These are phyloP conservation scores for Acer campestre DNA, from an alignment of 345 rosid species.

Conservation along the genomic window DNA sequence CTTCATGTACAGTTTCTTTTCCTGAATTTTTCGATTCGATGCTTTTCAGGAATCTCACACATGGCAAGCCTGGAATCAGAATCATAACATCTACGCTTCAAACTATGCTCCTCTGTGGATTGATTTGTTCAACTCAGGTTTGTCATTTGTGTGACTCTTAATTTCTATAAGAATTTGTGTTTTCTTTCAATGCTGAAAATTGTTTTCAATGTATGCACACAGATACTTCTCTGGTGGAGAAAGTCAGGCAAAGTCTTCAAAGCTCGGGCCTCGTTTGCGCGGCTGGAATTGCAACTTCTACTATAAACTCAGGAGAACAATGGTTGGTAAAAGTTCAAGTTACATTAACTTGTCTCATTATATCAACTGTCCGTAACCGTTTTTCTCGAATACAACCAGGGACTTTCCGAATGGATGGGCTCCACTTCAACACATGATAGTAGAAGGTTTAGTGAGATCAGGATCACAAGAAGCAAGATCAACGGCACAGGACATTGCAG, in stretches of 20 bases:
- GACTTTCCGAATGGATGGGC: constrained; percentile 97
- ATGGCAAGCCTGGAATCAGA: constrained; percentile 66
- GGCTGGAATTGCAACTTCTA: constrained; percentile 77
- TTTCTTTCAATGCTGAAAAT: not conserved
- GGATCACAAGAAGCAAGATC: constrained; percentile 49
- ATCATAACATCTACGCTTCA: constrained; percentile 70
- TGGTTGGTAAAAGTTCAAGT: constrained; percentile 49
- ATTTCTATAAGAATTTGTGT: not conserved
- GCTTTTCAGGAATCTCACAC: constrained; percentile 49
- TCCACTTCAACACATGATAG: constrained; percentile 79
- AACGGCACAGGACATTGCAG: constrained; percentile 73
- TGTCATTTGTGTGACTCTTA: constrained; percentile 10
- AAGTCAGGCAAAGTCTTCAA: constrained; percentile 49
- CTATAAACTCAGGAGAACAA: constrained; percentile 69
- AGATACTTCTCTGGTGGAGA: constrained; percentile 65
- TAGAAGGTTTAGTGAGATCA: constrained; percentile 70
- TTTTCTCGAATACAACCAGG: constrained; percentile 40
- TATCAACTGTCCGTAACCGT: not conserved
- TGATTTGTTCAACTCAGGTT: constrained; percentile 71
- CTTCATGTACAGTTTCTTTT: not conserved
- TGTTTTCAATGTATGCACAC: constrained; percentile 15
- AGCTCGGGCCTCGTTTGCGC: constrained; percentile 66
- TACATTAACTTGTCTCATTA: not conserved
- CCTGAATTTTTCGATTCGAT: not conserved
- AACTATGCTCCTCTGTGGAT: constrained; percentile 88